Percentiles rank a stretch among this genome's conserved stretches.
Conservation (phyloP, 2,329 filamentous ascomycete genomes). For the Graphilbum ipis-grandicollis region DNA sequence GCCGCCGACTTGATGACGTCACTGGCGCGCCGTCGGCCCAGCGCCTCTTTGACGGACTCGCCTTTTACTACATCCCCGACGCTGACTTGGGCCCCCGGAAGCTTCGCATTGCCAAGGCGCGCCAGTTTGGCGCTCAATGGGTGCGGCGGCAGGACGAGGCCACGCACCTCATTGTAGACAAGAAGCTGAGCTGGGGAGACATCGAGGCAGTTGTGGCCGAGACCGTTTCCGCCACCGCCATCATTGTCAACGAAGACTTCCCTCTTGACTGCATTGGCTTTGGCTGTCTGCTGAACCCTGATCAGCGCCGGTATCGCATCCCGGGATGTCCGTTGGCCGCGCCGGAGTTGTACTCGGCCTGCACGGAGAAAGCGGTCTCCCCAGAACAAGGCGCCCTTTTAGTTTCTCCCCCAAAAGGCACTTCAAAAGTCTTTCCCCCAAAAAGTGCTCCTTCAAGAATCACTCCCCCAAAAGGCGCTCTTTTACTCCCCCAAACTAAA, state of each 20-base stretch:
- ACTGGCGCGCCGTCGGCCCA: slow-evolving; percentile 31
- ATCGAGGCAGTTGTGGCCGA: slow-evolving; percentile 37
- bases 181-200: slow-evolving; percentile 43
- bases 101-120: slow-evolving; percentile 55
- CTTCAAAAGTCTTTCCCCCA: too few species aligned
- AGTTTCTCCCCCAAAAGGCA: too few species aligned
- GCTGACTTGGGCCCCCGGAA: slow-evolving; percentile 53
- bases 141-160: slow-evolving; percentile 38
- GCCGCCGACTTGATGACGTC: not conserved
- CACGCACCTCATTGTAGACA: slow-evolving; percentile 71
- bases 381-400: too few species aligned
- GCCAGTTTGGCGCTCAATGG: slow-evolving; percentile 61
- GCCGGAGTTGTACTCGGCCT: not conserved
- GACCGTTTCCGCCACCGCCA: not conserved
- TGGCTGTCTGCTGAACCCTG: slow-evolving; percentile 37
- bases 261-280: slow-evolving; percentile 50
- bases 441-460: too few species aligned
- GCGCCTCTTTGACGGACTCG: slow-evolving; percentile 42
- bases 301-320: slow-evolving; percentile 41
- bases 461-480: too few species aligned
- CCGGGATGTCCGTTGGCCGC: slow-evolving; percentile 22
- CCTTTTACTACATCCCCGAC: slow-evolving; percentile 67
- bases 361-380: not conserved
- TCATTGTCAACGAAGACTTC: slow-evolving; percentile 52
- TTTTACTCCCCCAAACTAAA: too few species aligned